Percentiles rank a stretch among this genome's conserved stretches.
Evolutionary conservation across 2,329 filamentous ascomycete species (phyloP).

Genomic region (Ascochyta viciae-villosae): DNA sequence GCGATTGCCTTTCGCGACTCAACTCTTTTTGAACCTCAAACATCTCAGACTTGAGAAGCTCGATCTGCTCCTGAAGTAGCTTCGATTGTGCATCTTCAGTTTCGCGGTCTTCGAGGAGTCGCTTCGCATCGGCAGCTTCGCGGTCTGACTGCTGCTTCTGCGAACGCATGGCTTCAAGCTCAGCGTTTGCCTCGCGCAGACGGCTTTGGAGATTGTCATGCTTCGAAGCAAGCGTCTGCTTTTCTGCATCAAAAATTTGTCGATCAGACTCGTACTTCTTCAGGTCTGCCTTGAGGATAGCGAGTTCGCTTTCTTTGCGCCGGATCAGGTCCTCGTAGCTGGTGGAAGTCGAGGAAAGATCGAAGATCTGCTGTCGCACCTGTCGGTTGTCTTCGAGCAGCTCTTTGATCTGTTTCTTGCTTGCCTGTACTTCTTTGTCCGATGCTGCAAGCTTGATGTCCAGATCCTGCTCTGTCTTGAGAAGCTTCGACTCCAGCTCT

Average conservation of each 20-base stretch:
- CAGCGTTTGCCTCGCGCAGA: conserved; percentile 84
- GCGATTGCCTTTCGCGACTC: conserved; percentile 88
- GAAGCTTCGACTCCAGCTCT: conserved; percentile 82
- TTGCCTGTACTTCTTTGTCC: conserved; percentile 78
- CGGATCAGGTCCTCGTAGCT: conserved; percentile 94
- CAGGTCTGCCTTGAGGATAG: conserved; percentile 82
- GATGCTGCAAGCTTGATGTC: conserved; percentile 82
- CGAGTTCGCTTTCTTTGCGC: conserved; percentile 91
- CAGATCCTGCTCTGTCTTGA: conserved; percentile 86
- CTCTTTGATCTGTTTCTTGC: conserved; percentile 77
- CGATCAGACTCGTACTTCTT: conserved; percentile 84
- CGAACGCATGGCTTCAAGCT: conserved; percentile 84
- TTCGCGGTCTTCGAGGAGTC: conserved; percentile 83
- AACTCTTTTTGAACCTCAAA: conserved; percentile 87
- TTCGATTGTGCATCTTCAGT: conserved; percentile 90
- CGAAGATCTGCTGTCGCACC: conserved; percentile 82
- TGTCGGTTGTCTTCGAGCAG: conserved; percentile 81
- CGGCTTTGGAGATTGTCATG: conserved; percentile 79
- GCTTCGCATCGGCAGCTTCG: conserved; percentile 87
- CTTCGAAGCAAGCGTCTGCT: conserved; percentile 71
- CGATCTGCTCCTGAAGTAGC: conserved; percentile 84
- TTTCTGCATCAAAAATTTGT: conserved; percentile 79
- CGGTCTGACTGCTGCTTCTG: conserved; percentile 85
- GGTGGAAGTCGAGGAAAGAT: conserved; percentile 89
- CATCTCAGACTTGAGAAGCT: conserved; percentile 84